Percentiles rank a stretch among this genome's conserved stretches.
These are phyloP conservation scores for Bimuria novae-zelandiae DNA, from an alignment of 2,329 filamentous ascomycete genomes.

Conservation along the genomic window DNA sequence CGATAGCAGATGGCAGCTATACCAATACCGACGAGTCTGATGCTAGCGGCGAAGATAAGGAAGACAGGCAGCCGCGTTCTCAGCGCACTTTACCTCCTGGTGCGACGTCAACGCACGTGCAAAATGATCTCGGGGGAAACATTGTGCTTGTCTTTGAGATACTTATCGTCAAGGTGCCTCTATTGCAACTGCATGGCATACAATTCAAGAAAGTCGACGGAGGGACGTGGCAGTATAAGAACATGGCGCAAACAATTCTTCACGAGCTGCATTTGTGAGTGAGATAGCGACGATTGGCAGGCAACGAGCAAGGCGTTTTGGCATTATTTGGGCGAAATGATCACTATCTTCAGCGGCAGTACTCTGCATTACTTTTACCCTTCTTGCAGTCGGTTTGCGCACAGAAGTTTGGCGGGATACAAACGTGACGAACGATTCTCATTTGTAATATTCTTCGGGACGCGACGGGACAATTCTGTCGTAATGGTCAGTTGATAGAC, in stretches of 20 bases:
- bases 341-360: conserved; percentile 6
- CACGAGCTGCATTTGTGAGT: conserved; percentile 76
- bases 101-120: conserved; percentile 90
- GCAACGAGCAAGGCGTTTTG: conserved; percentile 20
- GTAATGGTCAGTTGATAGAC: conserved; percentile 1
- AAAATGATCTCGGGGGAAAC: conserved; percentile 83
- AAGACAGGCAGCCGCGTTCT: conserved; percentile 47
- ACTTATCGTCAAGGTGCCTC: conserved; percentile 93
- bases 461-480: neutral
- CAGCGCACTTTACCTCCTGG: conserved; percentile 62
- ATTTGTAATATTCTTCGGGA: conserved; percentile 28
- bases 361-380: neutral
- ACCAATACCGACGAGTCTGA: conserved; percentile 87
- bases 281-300: neutral
- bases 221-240: conserved; percentile 98
- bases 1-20: conserved; percentile 69
- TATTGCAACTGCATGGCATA: conserved; percentile 90
- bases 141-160: conserved; percentile 92
- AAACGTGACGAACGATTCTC: conserved; percentile 32
- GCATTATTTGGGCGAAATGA: conserved; percentile 6
- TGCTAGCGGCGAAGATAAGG: conserved; percentile 65
- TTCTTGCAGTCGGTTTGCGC: neutral
- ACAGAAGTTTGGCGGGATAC: conserved; percentile 13
- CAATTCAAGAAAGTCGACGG: conserved; percentile 97
- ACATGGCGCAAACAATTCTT: conserved; percentile 95